These are phyloP conservation scores for Plantago elongata DNA, from an alignment of 257 asterid species.

Conservation along the genomic window DNA sequence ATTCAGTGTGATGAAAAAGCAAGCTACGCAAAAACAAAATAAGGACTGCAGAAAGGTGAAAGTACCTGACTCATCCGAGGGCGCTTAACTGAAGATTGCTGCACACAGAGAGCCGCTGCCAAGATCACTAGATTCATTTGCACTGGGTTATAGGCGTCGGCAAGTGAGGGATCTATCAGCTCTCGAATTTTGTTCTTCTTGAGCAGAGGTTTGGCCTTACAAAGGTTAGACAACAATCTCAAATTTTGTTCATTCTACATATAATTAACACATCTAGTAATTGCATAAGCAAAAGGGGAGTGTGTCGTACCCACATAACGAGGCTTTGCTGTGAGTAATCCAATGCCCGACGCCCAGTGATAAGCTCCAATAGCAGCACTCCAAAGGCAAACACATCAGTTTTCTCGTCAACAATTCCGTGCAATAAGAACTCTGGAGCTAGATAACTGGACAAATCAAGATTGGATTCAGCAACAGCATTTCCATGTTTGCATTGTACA, in stretches of 20 bases:
- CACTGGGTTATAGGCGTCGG: slow-evolving; percentile 40
- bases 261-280: not conserved
- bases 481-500: slow-evolving; percentile 2
- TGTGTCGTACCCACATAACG: slow-evolving; percentile 77
- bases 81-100: slow-evolving; percentile 68
- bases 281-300: not conserved
- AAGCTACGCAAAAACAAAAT: not conserved
- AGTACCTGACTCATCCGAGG: slow-evolving; percentile 84
- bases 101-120: slow-evolving; percentile 80
- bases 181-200: slow-evolving; percentile 76
- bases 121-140: slow-evolving; percentile 77
- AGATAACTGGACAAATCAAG: slow-evolving; percentile 48
- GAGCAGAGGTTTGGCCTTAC: slow-evolving; percentile 79
- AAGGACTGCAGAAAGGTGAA: not conserved
- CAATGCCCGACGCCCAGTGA: slow-evolving; percentile 89
- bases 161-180: slow-evolving; percentile 74
- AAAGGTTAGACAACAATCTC: slow-evolving; percentile 4
- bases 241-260: not conserved
- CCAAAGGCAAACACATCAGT: slow-evolving; percentile 87
- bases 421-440: slow-evolving; percentile 95
- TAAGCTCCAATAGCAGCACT: slow-evolving; percentile 77
- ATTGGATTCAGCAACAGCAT: not conserved
- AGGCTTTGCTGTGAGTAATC: slow-evolving; percentile 96
- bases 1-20: not conserved
- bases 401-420: slow-evolving; percentile 90